Conservation (phyloP, 2,329 filamentous ascomycete species). For the Colletotrichum paranaense region DNA sequence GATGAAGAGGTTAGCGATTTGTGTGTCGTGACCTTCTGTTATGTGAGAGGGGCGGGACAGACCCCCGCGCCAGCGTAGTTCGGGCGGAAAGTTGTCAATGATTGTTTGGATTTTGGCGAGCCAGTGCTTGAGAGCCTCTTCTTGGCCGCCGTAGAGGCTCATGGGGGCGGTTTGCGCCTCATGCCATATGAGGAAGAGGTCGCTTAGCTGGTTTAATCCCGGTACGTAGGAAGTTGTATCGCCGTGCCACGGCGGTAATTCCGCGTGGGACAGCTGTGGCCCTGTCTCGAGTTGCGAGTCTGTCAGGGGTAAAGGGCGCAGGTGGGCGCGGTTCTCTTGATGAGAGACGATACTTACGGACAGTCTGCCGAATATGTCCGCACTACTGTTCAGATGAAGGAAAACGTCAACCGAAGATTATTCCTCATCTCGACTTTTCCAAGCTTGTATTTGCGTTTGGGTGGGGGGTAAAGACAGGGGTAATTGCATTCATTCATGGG, state of each 20-base stretch:
- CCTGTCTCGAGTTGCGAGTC: slow-evolving; percentile 45
- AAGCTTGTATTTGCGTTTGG: neutral
- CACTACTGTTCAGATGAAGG: slow-evolving; percentile 39
- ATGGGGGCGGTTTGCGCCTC: slow-evolving; percentile 38
- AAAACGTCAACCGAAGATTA: slow-evolving; percentile 39
- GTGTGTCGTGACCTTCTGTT: slow-evolving; percentile 49
- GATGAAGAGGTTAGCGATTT: slow-evolving; percentile 50
- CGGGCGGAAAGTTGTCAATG: slow-evolving; percentile 45
- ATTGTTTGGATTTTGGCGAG: slow-evolving; percentile 42
- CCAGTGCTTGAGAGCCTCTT: slow-evolving; percentile 24
- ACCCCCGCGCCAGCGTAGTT: slow-evolving; percentile 50
- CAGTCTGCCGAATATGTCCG: slow-evolving; percentile 43
- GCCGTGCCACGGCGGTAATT: slow-evolving; percentile 44
- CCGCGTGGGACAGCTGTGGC: slow-evolving; percentile 18
- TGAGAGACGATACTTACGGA: slow-evolving; percentile 41
- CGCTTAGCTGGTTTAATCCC: slow-evolving; percentile 46
- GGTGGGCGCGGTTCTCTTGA: slow-evolving; percentile 39
- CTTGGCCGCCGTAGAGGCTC: slow-evolving; percentile 23
- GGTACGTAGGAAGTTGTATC: slow-evolving; percentile 46
- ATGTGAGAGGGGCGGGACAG: slow-evolving; percentile 43
- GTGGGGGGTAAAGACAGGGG: neutral
- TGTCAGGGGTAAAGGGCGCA: slow-evolving; percentile 41
- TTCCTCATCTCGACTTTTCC: neutral
- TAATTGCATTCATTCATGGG: neutral
- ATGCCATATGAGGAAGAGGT: slow-evolving; percentile 49